phyloP scores from a whole-genome alignment of 192 early-diverging fungal genomes.

The Entomortierella lignicola region DNA sequence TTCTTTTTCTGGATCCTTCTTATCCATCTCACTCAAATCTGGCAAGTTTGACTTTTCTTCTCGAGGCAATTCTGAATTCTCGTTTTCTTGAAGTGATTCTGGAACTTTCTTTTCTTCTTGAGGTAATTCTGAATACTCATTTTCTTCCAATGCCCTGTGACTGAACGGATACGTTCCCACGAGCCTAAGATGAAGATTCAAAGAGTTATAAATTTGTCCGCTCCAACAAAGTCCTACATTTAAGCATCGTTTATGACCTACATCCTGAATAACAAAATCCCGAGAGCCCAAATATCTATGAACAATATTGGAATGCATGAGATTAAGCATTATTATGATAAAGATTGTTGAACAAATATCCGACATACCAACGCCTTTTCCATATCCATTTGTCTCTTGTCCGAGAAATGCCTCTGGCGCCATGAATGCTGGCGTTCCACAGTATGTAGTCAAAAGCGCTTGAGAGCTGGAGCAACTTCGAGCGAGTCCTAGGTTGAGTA shows the following conservation, averaged over 20 bases:
- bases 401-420: conserved; percentile 22
- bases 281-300: conserved; percentile 43
- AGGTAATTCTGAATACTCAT: too few species aligned
- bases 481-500: conserved; percentile 18
- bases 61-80: too few species aligned
- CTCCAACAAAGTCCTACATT: background rate
- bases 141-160: background rate
- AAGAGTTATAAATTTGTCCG: background rate
- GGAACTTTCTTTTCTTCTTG: too few species aligned
- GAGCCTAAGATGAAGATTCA: conserved; percentile 6
- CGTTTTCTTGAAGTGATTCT: too few species aligned
- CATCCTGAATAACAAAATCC: conserved; percentile 38
- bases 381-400: conserved; percentile 26
- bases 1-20: background rate
- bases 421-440: conserved; percentile 38
- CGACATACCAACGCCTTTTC: conserved; percentile 22
- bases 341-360: background rate
- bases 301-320: background rate
- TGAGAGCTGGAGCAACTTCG: background rate
- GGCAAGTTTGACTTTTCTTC: too few species aligned
- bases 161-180: conserved; percentile 23
- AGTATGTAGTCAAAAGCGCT: background rate
- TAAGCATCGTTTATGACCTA: conserved; percentile 2
- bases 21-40: too few species aligned
- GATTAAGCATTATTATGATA: background rate